Conservation (phyloP, 345 rosid species). For the Heritiera littoralis region DNA sequence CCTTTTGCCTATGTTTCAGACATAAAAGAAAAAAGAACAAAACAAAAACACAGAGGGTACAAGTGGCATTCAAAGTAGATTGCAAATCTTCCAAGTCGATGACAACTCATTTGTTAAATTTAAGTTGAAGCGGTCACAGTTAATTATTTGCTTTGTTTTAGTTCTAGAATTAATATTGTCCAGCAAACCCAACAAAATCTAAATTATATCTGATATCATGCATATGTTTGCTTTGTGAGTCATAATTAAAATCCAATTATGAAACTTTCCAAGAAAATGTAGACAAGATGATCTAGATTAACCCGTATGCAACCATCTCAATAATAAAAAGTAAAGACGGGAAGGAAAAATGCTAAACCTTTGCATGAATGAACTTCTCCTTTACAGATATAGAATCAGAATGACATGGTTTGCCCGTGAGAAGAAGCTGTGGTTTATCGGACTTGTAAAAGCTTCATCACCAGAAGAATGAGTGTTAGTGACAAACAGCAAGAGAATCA, state of each 20-base stretch:
- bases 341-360: slow-evolving; percentile 46
- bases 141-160: background rate
- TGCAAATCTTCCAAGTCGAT: background rate
- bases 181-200: background rate
- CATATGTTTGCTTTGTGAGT: background rate
- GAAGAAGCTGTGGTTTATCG: slow-evolving; percentile 59
- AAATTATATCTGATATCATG: background rate
- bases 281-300: background rate
- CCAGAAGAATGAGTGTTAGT: slow-evolving; percentile 35
- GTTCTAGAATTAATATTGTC: slow-evolving; percentile 1
- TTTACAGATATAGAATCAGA: slow-evolving; percentile 78
- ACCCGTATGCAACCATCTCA: background rate
- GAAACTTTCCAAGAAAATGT: background rate
- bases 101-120: background rate
- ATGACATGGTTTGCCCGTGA: slow-evolving; percentile 64
- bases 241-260: background rate
- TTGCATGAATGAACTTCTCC: slow-evolving; percentile 97
- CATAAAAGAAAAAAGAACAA: background rate
- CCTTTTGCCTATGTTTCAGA: background rate
- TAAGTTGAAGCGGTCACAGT: background rate
- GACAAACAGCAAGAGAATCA: slow-evolving; percentile 14
- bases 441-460: slow-evolving; percentile 54
- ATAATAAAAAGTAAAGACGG: slow-evolving; percentile 23
- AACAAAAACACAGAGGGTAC: background rate
- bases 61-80: background rate